Conservation (phyloP, 2,329 filamentous ascomycete species). For the Tricladium varicosporioides region DNA sequence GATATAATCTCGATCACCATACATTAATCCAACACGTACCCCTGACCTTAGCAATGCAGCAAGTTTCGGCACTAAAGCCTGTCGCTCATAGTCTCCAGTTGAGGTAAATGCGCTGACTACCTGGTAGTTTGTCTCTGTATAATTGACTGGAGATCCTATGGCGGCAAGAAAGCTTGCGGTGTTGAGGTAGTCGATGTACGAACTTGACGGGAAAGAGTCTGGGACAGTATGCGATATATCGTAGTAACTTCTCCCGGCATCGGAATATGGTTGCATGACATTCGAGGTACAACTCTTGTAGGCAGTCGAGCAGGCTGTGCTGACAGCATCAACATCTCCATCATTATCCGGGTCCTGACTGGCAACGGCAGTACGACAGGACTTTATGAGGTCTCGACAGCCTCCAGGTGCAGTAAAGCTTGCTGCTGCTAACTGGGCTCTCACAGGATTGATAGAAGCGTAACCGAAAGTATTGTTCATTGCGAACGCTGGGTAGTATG, state of each 20-base stretch:
- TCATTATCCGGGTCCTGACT: constrained; percentile 40
- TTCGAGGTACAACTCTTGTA: constrained; percentile 34
- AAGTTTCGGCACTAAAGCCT: constrained; percentile 57
- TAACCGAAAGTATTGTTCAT: constrained; percentile 66
- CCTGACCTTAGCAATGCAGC: constrained; percentile 59
- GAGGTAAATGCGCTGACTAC: constrained; percentile 47
- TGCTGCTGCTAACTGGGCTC: constrained; percentile 45
- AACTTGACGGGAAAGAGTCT: constrained; percentile 62
- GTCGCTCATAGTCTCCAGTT: constrained; percentile 62
- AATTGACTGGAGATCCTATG: constrained; percentile 63
- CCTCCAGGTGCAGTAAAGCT: constrained; percentile 47
- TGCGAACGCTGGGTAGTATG: constrained; percentile 55
- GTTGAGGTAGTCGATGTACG: constrained; percentile 65
- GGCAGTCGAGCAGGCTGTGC: constrained; percentile 35
- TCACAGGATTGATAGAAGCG: constrained; percentile 50
- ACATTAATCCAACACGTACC: constrained; percentile 69
- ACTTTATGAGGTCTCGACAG: constrained; percentile 51
- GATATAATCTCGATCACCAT: constrained; percentile 63
- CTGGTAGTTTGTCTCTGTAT: constrained; percentile 46
- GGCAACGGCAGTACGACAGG: constrained; percentile 47
- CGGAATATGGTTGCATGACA: constrained; percentile 34
- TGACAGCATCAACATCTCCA: constrained; percentile 38
- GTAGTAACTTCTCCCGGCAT: constrained; percentile 35
- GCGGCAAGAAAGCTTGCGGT: constrained; percentile 56
- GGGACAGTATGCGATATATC: constrained; percentile 36